phyloP scores from a whole-genome alignment of 192 early-diverging fungal genomes.

The Coemansia sp. region DNA sequence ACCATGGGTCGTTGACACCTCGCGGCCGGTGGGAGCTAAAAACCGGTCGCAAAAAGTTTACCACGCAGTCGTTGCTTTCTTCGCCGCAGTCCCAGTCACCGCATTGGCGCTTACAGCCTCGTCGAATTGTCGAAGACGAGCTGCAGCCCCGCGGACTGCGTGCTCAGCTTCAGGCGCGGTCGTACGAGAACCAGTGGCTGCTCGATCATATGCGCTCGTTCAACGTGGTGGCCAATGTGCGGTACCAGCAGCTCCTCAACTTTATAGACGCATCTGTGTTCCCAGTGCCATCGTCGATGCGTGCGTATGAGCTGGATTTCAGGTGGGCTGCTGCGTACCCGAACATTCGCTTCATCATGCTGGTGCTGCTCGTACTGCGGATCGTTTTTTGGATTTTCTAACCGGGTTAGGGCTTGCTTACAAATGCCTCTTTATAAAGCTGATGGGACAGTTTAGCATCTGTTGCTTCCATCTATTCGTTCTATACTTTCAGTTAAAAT shows the following conservation, averaged over 20 bases:
- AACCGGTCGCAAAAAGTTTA: slow-evolving; percentile 46
- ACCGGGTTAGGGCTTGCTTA: background rate
- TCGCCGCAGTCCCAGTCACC: slow-evolving; percentile 8
- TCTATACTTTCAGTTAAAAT: background rate
- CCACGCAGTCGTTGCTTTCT: slow-evolving; percentile 35
- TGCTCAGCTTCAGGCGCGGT: slow-evolving; percentile 33
- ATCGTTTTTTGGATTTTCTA: slow-evolving; percentile 14
- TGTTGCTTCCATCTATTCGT: background rate
- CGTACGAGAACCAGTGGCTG: slow-evolving; percentile 54
- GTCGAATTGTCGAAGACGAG: background rate
- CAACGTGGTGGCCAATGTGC: slow-evolving; percentile 23
- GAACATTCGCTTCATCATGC: slow-evolving; percentile 30
- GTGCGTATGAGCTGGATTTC: slow-evolving; percentile 33
- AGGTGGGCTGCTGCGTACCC: slow-evolving; percentile 40
- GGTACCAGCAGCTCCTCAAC: slow-evolving; percentile 29
- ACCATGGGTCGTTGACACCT: slow-evolving; percentile 39
- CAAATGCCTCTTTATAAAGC: background rate
- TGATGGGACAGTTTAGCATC: no score
- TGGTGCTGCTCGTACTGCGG: slow-evolving; percentile 16
- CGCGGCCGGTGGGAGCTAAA: slow-evolving; percentile 52
- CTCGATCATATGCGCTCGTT: slow-evolving; percentile 20
- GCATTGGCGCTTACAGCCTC: background rate
- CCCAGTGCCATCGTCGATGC: slow-evolving; percentile 21
- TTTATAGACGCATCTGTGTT: background rate
- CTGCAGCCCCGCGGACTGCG: slow-evolving; percentile 39